Evolutionary conservation across 306 rosid species (phyloP).

Genomic region (Medicago truncatula): MtrunA17r5.0-ANR NC_053045.1:3822501-3823000

Average conservation of each 20-base stretch:
- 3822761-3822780: background rate
- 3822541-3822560: background rate
- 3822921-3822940: background rate
- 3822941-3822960: background rate
- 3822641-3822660: background rate
- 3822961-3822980: background rate
- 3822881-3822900: background rate
- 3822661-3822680: background rate
- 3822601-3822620: background rate
- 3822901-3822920: background rate
- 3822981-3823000: background rate
- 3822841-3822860: background rate
- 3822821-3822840: background rate
- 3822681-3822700: background rate
- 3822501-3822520: background rate
- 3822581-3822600: background rate
- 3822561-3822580: background rate
- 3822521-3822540: background rate
- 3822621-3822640: background rate
- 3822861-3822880: background rate
- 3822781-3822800: background rate
- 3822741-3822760: background rate
- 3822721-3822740: background rate
- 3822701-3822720: background rate
- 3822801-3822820: background rate